These are phyloP conservation scores for Areca catechu DNA, from an alignment of 176 grass and related monocot genomes.

Conservation along the genomic window DNA sequence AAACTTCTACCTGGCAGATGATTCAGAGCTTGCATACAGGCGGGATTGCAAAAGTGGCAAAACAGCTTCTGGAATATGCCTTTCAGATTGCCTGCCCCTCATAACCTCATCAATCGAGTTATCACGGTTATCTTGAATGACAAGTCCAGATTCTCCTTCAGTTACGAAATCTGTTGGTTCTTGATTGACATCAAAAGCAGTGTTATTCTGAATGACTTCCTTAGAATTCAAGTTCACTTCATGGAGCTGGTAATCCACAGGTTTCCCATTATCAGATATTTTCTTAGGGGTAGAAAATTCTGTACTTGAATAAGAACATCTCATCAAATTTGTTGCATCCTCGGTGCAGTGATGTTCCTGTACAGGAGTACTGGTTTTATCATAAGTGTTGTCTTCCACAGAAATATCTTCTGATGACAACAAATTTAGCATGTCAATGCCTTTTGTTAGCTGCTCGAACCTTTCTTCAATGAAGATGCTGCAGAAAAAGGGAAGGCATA, in stretches of 20 bases:
- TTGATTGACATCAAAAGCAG: conserved; percentile 20
- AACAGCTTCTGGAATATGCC: conserved; percentile 38
- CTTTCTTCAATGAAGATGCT: conserved; percentile 96
- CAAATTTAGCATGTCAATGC: conserved; percentile 63
- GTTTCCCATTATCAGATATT: conserved; percentile 22
- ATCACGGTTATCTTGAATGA: conserved; percentile 11
- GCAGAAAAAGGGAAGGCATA: conserved; percentile 19
- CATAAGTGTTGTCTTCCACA: conserved; percentile 36
- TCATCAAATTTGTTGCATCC: conserved; percentile 25
- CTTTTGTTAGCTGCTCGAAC: conserved; percentile 73
- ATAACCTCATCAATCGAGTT: conserved; percentile 24
- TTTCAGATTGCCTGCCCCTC: conserved; percentile 20
- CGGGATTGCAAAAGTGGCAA: conserved; percentile 59
- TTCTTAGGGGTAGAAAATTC: conserved; percentile 20
- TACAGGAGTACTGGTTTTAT: conserved; percentile 32
- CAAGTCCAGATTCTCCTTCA: conserved; percentile 15
- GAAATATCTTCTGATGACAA: conserved; percentile 49
- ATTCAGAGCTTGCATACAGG: conserved; percentile 64
- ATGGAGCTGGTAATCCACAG: conserved; percentile 19
- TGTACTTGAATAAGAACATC: not conserved
- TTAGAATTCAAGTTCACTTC: conserved; percentile 26
- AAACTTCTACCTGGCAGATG: conserved; percentile 53
- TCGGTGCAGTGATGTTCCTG: conserved; percentile 25
- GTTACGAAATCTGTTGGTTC: conserved; percentile 13
- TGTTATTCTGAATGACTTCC: conserved; percentile 16